Evolutionary conservation across 1,284 basidiomycete species (phyloP), one percentile per base, ranked within the genome.

Genomic region (Macrocybe sp.): DNA sequence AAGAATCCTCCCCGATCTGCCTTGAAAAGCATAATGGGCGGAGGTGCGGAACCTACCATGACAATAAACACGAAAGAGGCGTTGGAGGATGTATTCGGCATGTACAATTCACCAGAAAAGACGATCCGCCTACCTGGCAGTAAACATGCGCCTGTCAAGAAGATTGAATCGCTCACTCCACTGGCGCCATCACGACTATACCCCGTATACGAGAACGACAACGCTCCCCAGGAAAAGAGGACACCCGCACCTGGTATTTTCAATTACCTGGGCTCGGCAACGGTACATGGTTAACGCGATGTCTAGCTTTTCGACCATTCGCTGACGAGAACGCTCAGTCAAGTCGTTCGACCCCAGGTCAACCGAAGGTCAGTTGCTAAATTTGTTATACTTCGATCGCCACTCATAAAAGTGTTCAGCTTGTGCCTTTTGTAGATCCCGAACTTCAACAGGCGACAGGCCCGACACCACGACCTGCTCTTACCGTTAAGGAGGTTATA

Each of bases 81-180:
- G 2, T 74, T 95, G 45, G 88, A 81, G n/a, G 93, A 96, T 62
- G 91, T 97, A 35, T 92, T 92, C 69, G 86, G 85, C 49, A 90
- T 97, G 83, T 95, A 92, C 64, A 95, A 96, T 63, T 89, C 86
- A 6, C 88, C 87, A 1, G 85, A 89, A 52, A 86, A 85, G 67
- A 91, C 88, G 0, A 76, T 78, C 42, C 77, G 72, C 33, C 48
- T 73, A 4, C 73, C 78, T 8, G 85, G 85, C 12, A 84, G 79
- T 56, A 88, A 87, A 58, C 76, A 87, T 59, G 83, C 83, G 1
- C 83, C 84, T 30, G 68, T 86, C 32, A 78, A 73, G 61, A 82
- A 76, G 58, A 67, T 88, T 16, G 79, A 84, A 36, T 62, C 69
- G 36, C 65, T 65, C 29, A 67, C 71, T 6, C 66, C 72, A 10